A percentile compares a stretch with the other conserved stretches of the same genome.
Conservation (phyloP, 148 eudicot species). For the Heliosperma pusillum region DNA sequence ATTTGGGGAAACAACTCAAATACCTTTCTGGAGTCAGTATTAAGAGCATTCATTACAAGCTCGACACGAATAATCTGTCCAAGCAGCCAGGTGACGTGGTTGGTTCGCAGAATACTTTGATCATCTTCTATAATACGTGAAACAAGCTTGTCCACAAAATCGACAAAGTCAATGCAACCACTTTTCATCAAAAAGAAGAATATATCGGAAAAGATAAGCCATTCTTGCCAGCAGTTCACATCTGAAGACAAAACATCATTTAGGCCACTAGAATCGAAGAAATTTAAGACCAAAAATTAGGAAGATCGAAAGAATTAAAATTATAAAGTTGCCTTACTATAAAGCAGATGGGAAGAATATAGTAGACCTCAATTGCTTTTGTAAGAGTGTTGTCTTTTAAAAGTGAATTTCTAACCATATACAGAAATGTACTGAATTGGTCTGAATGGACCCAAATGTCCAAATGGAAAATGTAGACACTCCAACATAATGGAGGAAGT, state of each 20-base stretch:
- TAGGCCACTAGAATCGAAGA: slow-evolving; percentile 12
- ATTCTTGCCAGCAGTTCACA: slow-evolving; percentile 91
- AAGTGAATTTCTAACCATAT: not conserved
- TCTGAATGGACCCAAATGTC: not conserved
- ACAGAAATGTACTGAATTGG: not conserved
- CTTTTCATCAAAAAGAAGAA: slow-evolving; percentile 84
- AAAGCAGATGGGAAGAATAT: not conserved
- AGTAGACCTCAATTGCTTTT: not conserved
- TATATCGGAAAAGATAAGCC: slow-evolving; percentile 90
- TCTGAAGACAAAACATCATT: slow-evolving; percentile 44
- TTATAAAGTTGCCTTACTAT: not conserved
- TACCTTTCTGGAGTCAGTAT: slow-evolving; percentile 85
- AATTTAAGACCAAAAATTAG: slow-evolving; percentile 1
- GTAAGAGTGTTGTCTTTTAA: not conserved
- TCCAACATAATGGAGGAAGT: not conserved
- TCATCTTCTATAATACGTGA: slow-evolving; percentile 76
- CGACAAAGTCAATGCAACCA: slow-evolving; percentile 93
- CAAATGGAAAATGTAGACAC: not conserved
- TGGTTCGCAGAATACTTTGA: slow-evolving; percentile 70
- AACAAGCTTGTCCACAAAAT: slow-evolving; percentile 91
- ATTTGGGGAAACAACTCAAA: slow-evolving; percentile 9
- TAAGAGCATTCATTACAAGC: slow-evolving; percentile 86
- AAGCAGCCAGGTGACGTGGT: slow-evolving; percentile 94
- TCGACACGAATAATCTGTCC: slow-evolving; percentile 87
- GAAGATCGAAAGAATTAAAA: not conserved